phyloP scores from a whole-genome alignment of 148 eudicot genomes.

The Rhododendron kiyosumense region DNA sequence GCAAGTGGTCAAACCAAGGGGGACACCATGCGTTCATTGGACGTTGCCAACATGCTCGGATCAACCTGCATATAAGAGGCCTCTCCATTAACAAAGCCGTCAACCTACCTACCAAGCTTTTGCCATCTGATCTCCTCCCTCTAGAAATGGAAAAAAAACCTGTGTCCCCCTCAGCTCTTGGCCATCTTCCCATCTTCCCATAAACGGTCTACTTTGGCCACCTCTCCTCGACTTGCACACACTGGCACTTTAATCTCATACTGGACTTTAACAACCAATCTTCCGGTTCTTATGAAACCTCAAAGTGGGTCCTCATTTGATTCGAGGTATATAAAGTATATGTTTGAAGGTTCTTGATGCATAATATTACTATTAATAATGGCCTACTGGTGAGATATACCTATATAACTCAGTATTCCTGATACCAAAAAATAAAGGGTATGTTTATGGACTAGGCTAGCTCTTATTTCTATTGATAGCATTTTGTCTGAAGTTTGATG shows the following conservation, averaged over 20 bases:
- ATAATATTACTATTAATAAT: too few species aligned
- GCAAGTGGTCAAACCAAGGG: neutral
- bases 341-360: neutral
- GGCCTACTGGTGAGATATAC: neutral
- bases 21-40: neutral
- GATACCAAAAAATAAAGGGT: neutral
- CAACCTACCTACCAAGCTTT: neutral
- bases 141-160: too few species aligned
- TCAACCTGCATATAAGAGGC: neutral
- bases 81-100: neutral
- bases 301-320: neutral
- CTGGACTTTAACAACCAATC: neutral
- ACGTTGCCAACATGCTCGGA: neutral
- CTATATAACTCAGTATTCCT: neutral
- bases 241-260: neutral
- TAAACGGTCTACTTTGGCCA: neutral
- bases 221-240: neutral
- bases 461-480: neutral
- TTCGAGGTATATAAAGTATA: too few species aligned
- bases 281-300: neutral
- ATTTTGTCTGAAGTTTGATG: neutral
- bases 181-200: neutral
- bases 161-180: neutral
- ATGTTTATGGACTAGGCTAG: neutral
- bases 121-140: neutral